Percentiles rank a stretch among this genome's conserved stretches.
Conservation (phyloP, 106 monocot species). For the Dendrobium chrysotoxum region DNA sequence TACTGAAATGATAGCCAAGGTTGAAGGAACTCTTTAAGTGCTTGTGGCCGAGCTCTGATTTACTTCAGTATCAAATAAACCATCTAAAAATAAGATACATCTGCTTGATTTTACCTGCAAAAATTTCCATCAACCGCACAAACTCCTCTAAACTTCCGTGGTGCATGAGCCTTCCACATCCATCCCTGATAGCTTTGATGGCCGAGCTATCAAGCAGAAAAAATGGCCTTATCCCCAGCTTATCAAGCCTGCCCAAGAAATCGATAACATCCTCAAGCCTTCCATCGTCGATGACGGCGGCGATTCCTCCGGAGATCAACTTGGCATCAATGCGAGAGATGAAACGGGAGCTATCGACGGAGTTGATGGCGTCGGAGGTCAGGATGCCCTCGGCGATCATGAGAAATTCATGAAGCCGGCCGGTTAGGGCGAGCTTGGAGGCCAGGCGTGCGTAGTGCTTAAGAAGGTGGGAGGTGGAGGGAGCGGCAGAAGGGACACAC, state of each 20-base stretch:
- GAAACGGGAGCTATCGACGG: background rate
- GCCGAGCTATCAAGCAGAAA: background rate
- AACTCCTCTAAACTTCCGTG: background rate
- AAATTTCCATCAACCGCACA: background rate
- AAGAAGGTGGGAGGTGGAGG: background rate
- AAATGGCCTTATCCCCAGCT: background rate
- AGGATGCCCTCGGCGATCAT: background rate
- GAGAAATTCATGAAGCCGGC: background rate
- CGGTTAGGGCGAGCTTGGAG: slow-evolving; percentile 1
- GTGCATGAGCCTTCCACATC: background rate
- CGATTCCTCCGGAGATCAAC: background rate
- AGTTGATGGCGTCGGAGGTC: background rate
- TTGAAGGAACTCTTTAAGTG: background rate
- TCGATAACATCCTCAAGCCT: background rate
- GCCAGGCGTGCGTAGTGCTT: background rate
- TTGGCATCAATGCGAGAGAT: background rate
- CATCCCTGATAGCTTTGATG: background rate
- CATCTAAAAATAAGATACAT: background rate
- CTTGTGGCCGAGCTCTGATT: background rate
- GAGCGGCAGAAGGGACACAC: background rate
- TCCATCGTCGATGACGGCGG: background rate
- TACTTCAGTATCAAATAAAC: background rate
- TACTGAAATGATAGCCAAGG: background rate
- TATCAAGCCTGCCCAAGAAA: background rate
- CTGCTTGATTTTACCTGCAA: background rate